Conservation (phyloP, 768 basidiomycete species). For the Lentinus tigrinus region DNA sequence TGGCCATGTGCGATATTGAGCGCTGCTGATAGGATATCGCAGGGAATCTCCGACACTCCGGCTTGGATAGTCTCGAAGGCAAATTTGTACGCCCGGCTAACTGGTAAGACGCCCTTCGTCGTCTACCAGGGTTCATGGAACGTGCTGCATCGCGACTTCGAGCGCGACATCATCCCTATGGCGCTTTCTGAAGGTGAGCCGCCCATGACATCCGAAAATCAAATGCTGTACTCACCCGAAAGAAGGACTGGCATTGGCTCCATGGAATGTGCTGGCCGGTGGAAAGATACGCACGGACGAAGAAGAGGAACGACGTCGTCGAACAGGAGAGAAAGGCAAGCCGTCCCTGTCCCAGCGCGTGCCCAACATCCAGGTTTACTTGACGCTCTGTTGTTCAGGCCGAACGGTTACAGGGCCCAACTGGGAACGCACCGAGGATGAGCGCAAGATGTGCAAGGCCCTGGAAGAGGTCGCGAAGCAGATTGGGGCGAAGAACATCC, state of each 20-base stretch:
- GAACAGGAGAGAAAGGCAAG: slow-evolving; percentile 23
- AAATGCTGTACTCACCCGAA: not conserved
- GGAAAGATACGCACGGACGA: slow-evolving; percentile 23
- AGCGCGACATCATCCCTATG: slow-evolving; percentile 41
- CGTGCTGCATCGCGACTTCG: slow-evolving; percentile 35
- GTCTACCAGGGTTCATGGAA: slow-evolving; percentile 37
- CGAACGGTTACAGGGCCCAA: slow-evolving; percentile 16
- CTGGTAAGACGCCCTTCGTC: slow-evolving; percentile 36
- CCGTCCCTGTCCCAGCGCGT: not conserved
- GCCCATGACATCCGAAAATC: not conserved
- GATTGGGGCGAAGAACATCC: slow-evolving; percentile 35
- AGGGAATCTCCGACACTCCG: slow-evolving; percentile 30
- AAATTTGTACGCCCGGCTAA: slow-evolving; percentile 39
- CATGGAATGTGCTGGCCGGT: slow-evolving; percentile 21
- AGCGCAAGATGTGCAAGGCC: slow-evolving; percentile 40
- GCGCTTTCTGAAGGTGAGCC: slow-evolving; percentile 28
- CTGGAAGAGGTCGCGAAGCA: slow-evolving; percentile 52
- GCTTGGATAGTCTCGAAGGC: slow-evolving; percentile 38
- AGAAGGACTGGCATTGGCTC: slow-evolving; percentile 26
- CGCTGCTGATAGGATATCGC: not conserved
- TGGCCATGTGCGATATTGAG: slow-evolving; percentile 20
- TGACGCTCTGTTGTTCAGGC: not conserved
- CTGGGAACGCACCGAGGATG: slow-evolving; percentile 48
- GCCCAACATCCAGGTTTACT: no score
- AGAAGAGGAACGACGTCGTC: slow-evolving; percentile 22